Percentiles rank a stretch among this genome's conserved stretches.
Conservation (phyloP, 1,284 basidiomycete species). For the Apiotrichum montevideense region DNA sequence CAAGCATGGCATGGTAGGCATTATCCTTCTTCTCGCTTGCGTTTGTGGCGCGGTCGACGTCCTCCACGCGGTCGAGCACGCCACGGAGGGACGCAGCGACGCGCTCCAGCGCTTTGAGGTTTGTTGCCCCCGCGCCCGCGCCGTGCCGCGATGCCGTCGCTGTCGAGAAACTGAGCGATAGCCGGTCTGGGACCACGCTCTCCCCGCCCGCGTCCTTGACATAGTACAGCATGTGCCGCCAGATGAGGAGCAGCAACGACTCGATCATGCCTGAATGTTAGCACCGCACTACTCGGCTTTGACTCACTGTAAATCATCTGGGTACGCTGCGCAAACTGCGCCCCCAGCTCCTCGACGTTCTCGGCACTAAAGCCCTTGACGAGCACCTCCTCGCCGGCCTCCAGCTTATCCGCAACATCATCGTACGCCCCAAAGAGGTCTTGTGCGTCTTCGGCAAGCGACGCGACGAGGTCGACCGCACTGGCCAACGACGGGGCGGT, state of each 20-base stretch:
- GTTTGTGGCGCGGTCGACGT: constrained; percentile 25
- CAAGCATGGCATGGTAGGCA: constrained; percentile 41
- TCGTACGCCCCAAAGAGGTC: constrained; percentile 31
- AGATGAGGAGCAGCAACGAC: constrained; percentile 74
- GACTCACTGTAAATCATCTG: constrained; percentile 9
- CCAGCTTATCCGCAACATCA: constrained; percentile 22
- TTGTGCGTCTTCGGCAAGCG: constrained; percentile 29
- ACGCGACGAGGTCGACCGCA: constrained; percentile 29
- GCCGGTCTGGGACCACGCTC: constrained; percentile 28
- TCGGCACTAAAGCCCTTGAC: constrained; percentile 7
- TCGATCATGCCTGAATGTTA: constrained; percentile 57
- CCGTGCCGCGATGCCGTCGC: constrained; percentile 19
- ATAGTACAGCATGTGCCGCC: constrained; percentile 68
- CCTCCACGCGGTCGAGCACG: constrained; percentile 40
- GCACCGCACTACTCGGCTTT: constrained; percentile 30
- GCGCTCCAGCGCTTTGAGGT: constrained; percentile 29
- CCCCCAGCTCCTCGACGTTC: constrained; percentile 14
- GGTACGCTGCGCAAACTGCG: constrained; percentile 3
- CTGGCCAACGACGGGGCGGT: constrained; percentile 32
- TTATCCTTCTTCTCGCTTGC: constrained; percentile 9
- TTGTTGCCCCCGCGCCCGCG: constrained; percentile 18
- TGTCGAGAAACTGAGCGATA: constrained; percentile 27
- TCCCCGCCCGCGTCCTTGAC: constrained; percentile 38
- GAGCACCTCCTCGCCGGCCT: constrained; percentile 21
- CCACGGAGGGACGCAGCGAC: constrained; percentile 36